Conservation (phyloP, 352 stramenopile genomes). For the Ochromonadaceae sp. region DNA sequence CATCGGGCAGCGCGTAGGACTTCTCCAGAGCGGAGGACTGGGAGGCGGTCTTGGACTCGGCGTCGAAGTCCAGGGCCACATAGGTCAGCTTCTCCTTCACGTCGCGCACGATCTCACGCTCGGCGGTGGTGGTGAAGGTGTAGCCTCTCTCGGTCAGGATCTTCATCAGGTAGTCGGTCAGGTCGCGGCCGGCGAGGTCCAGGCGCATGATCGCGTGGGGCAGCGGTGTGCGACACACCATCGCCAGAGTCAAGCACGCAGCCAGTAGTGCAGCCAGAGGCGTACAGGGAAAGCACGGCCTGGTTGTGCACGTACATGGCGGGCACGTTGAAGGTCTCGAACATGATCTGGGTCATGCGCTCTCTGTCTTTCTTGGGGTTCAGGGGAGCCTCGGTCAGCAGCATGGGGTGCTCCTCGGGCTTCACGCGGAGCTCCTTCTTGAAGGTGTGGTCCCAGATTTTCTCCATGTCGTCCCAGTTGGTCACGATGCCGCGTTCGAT, state of each 20-base stretch:
- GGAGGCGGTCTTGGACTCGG: conserved; percentile 75
- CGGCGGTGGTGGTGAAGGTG: conserved; percentile 76
- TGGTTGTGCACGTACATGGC: conserved; percentile 92
- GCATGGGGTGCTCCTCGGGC: conserved; percentile 88
- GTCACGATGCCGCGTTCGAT: conserved; percentile 98
- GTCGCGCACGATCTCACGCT: conserved; percentile 86
- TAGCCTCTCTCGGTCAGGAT: conserved; percentile 82
- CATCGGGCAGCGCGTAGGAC: conserved; percentile 88
- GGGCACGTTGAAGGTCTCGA: conserved; percentile 96
- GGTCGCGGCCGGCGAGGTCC: conserved; percentile 65
- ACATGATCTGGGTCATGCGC: conserved; percentile 95
- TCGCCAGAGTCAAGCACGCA: conserved; percentile 71
- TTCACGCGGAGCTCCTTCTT: conserved; percentile 90
- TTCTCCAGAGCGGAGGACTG: conserved; percentile 78
- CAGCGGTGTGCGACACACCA: conserved; percentile 69
- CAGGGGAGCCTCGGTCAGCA: conserved; percentile 68
- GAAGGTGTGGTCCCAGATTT: conserved; percentile 99
- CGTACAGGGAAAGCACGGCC: conserved; percentile 67
- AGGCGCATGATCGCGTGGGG: conserved; percentile 73
- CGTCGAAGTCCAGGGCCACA: conserved; percentile 75
- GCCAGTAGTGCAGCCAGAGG: conserved; percentile 65
- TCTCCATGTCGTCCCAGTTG: conserved; percentile 99
- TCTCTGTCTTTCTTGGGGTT: conserved; percentile 74
- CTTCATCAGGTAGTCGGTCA: conserved; percentile 90
- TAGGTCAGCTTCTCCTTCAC: conserved; percentile 97